Conservation (phyloP, 345 rosid genomes). For the Noccaea bulbosa region DNA sequence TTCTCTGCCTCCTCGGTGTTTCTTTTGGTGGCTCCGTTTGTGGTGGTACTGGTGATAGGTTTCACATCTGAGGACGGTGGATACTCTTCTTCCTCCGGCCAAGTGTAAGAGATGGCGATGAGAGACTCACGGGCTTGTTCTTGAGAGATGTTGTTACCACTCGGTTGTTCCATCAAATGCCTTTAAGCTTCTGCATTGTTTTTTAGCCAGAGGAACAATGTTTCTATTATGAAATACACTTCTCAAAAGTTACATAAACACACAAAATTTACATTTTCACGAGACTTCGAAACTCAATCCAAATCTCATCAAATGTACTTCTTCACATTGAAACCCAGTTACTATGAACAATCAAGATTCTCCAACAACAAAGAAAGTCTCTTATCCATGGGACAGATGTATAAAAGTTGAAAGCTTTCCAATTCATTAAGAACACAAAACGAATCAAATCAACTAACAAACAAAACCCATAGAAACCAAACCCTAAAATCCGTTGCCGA, state of each 20-base stretch:
- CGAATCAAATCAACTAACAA: not conserved
- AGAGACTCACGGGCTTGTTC: slow-evolving; percentile 45
- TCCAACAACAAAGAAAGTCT: not conserved
- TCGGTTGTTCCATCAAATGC: slow-evolving; percentile 46
- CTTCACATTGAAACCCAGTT: not conserved
- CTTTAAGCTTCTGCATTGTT: slow-evolving; percentile 37
- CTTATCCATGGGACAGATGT: not conserved
- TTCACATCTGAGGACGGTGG: slow-evolving; percentile 24
- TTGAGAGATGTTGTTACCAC: slow-evolving; percentile 38
- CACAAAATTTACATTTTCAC: not conserved
- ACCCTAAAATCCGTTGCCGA: slow-evolving; percentile 23
- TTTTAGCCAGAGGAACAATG: slow-evolving; percentile 9
- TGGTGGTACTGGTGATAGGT: not conserved
- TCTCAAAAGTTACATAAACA: not conserved
- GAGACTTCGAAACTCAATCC: not conserved
- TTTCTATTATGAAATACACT: slow-evolving; percentile 30
- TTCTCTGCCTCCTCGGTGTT: slow-evolving; percentile 29
- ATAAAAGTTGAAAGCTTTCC: not conserved
- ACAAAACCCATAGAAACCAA: not conserved
- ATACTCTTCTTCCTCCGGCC: slow-evolving; percentile 32
- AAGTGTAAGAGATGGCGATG: slow-evolving; percentile 43
- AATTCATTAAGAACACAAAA: not conserved
- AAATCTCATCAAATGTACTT: not conserved
- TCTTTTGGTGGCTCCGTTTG: slow-evolving; percentile 28
- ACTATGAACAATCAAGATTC: not conserved